Base-by-base conservation (phyloP, 2,329 filamentous ascomycete genomes). In the Epichloe gansuensis region DNA sequence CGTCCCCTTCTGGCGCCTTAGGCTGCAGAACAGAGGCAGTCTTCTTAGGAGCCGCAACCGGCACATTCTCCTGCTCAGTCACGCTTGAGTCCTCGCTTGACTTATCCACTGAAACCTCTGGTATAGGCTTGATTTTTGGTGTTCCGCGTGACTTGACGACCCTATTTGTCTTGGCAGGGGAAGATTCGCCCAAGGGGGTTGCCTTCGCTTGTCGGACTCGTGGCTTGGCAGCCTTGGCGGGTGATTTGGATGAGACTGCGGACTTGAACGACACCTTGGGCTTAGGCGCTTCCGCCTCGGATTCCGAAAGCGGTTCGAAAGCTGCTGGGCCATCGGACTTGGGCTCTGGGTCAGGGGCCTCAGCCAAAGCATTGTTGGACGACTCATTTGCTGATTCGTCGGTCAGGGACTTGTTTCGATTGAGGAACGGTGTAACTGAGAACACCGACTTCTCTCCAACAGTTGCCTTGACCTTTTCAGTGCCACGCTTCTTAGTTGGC, bases 371-470 rank as follows among this genome's bases (percentile, higher is more conserved):
- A 13, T 54, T 43, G 4, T 60, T 57, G 6, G 62, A 63, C 12
- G 56, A 53, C 17, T 59, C 52, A 8, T 64, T 64, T 7, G 58
- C 54, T 3, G 66, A 64, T 1, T 67, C 66, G 21, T 74, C 71
- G 11, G 62, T 56, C 13, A 84, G 70, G 56, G 74, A 73, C 66
- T 76, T 81, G 27, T 80, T 84, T 49, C 84, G 81, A 66, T 90
- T 95, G 55, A 97, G 74, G 72, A 95, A 96, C 0, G 91, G 91
- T 0, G 91, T 97, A 57, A 96, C 89, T 4, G 89, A 95, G 67
- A 97, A 96, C 3, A 78, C 83, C 0, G 90, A 96, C 67, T 95
- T 96, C 63, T 95, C 88, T 34, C 87, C 89, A 5, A 86, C 72
- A 12, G 62, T 51, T 1, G 68, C 59, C 51, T 81, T 39, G 21